Percentiles rank a stretch among this genome's conserved stretches.
Conservation (phyloP, 768 basidiomycete species). For the Hericium alpestre region DNA sequence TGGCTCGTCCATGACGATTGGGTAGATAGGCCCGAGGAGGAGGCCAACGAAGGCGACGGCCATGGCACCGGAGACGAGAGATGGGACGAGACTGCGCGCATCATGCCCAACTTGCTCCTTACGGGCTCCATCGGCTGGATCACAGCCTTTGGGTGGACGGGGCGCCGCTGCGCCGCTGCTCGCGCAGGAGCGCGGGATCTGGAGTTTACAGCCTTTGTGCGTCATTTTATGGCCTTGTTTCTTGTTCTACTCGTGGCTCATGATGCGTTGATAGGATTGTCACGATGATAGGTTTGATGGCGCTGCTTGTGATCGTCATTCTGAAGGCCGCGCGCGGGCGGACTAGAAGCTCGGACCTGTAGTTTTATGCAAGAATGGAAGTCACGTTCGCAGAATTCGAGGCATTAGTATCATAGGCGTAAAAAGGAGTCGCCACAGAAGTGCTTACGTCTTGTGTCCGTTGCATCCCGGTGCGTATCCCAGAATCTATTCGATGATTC, state of each 20-base stretch:
- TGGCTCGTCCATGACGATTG: too few relatives aligned
- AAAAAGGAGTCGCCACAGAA: too few relatives aligned
- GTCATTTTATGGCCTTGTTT: conserved; percentile 12
- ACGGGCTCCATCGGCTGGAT: conserved; percentile 39
- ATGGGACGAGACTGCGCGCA: conserved; percentile 29
- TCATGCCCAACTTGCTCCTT: conserved; percentile 35
- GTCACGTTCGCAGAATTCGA: too few relatives aligned
- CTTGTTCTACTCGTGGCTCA: background rate
- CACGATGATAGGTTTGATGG: conserved; percentile 33
- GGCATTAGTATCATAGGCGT: too few relatives aligned
- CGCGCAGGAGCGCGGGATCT: conserved; percentile 31
- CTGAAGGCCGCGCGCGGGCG: conserved; percentile 21
- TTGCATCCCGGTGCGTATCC: too few relatives aligned
- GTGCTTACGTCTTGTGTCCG: too few relatives aligned
- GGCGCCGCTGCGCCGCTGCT: conserved; percentile 40
- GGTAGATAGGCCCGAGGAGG: too few relatives aligned
- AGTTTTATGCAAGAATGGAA: background rate
- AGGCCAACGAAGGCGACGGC: too few relatives aligned
- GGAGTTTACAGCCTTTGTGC: conserved; percentile 39
- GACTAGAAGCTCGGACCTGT: background rate
- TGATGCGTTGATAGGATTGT: conserved; percentile 19
- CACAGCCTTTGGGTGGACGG: conserved; percentile 36
- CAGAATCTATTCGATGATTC: too few relatives aligned
- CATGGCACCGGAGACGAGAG: conserved; percentile 20
- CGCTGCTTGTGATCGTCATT: conserved; percentile 31